These are phyloP conservation scores for Arthrobotrys pseudoclavata DNA, from an alignment of 2,329 filamentous ascomycete species.

Conservation along the genomic window DNA sequence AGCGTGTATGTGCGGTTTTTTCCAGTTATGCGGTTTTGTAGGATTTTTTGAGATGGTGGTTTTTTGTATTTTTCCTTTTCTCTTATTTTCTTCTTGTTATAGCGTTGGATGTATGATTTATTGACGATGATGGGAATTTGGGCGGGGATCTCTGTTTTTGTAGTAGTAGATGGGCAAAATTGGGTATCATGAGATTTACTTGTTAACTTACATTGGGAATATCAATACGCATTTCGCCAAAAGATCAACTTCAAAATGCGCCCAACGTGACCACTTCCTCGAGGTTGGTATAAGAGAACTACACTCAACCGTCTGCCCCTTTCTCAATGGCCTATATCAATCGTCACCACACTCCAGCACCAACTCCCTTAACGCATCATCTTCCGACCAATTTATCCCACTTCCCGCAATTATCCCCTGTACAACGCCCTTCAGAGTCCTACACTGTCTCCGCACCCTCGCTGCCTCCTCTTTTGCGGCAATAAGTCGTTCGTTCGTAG, in stretches of 20 bases:
- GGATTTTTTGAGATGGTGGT: background rate
- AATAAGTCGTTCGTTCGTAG: slow-evolving; percentile 37
- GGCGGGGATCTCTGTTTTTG: background rate
- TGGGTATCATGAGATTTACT: slow-evolving; percentile 7
- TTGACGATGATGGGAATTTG: slow-evolving; percentile 11
- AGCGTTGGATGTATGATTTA: background rate
- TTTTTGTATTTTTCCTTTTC: slow-evolving; percentile 2
- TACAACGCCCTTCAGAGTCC: slow-evolving; percentile 81
- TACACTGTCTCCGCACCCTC: slow-evolving; percentile 76
- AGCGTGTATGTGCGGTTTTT: background rate
- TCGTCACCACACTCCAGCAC: slow-evolving; percentile 72
- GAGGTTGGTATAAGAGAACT: no score
- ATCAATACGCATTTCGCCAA: slow-evolving; percentile 8
- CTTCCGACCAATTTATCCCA: slow-evolving; percentile 83
- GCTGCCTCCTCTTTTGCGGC: slow-evolving; percentile 73
- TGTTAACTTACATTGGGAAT: slow-evolving; percentile 11
- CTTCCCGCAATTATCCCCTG: slow-evolving; percentile 84
- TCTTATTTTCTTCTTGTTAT: background rate
- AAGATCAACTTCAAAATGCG: background rate
- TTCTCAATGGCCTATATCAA: slow-evolving; percentile 1
- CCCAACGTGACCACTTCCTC: background rate
- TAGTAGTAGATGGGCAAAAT: slow-evolving; percentile 7
- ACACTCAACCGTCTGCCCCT: background rate
- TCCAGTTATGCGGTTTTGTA: background rate
- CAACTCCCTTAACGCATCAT: slow-evolving; percentile 76